These are phyloP conservation scores for Bruguiera hainesii DNA, from an alignment of 441 rosid species.

Conservation along the genomic window DNA sequence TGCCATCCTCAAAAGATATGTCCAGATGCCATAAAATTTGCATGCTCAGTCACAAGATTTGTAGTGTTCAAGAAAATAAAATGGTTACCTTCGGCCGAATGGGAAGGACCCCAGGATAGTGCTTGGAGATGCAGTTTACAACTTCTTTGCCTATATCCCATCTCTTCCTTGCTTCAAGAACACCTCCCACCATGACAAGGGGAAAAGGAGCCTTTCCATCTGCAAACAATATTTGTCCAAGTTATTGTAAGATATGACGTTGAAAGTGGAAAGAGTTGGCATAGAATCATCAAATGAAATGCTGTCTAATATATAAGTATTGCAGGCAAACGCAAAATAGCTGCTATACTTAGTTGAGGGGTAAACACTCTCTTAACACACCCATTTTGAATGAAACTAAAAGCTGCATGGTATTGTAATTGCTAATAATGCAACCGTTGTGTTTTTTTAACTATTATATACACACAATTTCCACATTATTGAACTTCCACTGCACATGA, in stretches of 20 bases:
- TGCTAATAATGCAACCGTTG: too few species aligned
- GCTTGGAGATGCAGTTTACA: conserved; percentile 44
- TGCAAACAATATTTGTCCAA: conserved; percentile 25
- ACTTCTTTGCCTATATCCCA: conserved; percentile 80
- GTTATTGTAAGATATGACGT: background rate
- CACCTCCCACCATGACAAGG: conserved; percentile 82
- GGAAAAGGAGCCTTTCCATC: conserved; percentile 60
- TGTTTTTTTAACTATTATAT: too few species aligned
- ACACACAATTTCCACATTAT: too few species aligned
- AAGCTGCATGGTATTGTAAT: too few species aligned
- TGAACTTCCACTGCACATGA: background rate
- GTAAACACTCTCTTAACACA: too few species aligned
- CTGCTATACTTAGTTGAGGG: too few species aligned
- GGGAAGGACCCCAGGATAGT: conserved; percentile 49
- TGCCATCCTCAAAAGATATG: too few species aligned
- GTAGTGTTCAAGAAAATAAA: background rate
- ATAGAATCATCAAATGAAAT: conserved; percentile 2
- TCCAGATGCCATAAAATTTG: background rate
- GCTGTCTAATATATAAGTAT: too few species aligned
- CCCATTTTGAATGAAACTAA: too few species aligned
- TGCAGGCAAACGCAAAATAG: too few species aligned
- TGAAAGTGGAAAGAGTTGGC: conserved; percentile 3
- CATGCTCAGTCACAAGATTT: background rate
- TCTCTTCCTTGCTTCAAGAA: conserved; percentile 60
- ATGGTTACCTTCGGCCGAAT: conserved; percentile 61